phyloP scores from a whole-genome alignment of 495 filamentous ascomycete genomes.

The Aspergillus sclerotioniger region DNA sequence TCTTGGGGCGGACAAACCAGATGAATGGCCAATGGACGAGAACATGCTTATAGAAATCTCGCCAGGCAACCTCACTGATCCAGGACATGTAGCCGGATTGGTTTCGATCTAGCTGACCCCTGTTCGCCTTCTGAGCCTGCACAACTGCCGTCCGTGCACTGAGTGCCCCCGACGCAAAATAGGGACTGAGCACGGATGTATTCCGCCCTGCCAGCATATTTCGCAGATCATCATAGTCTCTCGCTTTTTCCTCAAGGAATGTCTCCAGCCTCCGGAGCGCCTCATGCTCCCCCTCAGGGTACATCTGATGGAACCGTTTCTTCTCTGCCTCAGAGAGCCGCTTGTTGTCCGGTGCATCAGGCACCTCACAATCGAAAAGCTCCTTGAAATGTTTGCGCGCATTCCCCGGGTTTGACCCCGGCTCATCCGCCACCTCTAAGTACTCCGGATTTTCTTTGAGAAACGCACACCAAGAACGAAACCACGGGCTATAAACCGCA shows the following conservation, averaged over 20 bases:
- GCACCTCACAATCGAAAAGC: conserved; percentile 66
- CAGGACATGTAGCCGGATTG: conserved; percentile 66
- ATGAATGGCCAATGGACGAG: conserved; percentile 84
- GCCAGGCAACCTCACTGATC: conserved; percentile 89
- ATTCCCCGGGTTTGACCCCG: conserved; percentile 56
- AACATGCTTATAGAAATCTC: conserved; percentile 92
- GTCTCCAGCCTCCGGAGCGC: conserved; percentile 62
- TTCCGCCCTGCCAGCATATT: conserved; percentile 58
- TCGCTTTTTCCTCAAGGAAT: conserved; percentile 68
- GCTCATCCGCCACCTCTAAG: conserved; percentile 58
- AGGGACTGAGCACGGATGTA: conserved; percentile 75
- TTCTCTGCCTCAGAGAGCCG: conserved; percentile 57
- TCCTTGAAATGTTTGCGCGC: conserved; percentile 51
- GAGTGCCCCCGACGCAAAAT: conserved; percentile 74
- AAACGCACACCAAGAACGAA: conserved; percentile 68
- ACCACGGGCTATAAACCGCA: conserved; percentile 83
- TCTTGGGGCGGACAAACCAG: conserved; percentile 52
- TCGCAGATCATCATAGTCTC: conserved; percentile 58
- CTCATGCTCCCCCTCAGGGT: conserved; percentile 80
- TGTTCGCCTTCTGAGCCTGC: conserved; percentile 65
- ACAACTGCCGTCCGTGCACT: conserved; percentile 73
- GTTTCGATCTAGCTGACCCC: conserved; percentile 67
- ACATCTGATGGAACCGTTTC: conserved; percentile 55
- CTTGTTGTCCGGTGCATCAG: conserved; percentile 64
- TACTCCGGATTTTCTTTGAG: conserved; percentile 65